These are phyloP conservation scores for Sporothrix sp. DNA, from an alignment of 2,329 filamentous ascomycete species.

Conservation along the genomic window DNA sequence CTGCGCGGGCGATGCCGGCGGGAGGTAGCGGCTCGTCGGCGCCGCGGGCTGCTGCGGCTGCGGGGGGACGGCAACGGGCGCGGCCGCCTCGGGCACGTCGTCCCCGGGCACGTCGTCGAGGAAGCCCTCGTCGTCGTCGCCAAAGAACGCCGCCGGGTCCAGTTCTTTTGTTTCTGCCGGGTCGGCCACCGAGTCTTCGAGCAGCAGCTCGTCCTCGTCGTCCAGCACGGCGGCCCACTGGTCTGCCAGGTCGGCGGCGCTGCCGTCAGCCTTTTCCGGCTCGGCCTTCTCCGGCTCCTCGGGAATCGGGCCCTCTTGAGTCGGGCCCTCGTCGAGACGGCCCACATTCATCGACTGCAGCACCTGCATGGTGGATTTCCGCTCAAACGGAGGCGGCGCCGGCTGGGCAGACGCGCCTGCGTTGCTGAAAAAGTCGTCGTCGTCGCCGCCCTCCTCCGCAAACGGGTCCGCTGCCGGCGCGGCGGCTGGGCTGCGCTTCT, in stretches of 20 bases:
- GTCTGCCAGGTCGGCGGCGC: slow-evolving; percentile 58
- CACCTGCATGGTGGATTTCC: slow-evolving; percentile 39
- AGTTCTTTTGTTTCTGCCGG: slow-evolving; percentile 34
- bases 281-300: slow-evolving; percentile 9
- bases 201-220: slow-evolving; percentile 55
- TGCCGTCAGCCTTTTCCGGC: slow-evolving; percentile 17
- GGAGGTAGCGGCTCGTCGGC: slow-evolving; percentile 14
- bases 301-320: slow-evolving; percentile 8
- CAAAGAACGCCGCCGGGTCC: slow-evolving; percentile 57
- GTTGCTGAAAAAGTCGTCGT: slow-evolving; percentile 53
- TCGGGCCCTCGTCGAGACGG: slow-evolving; percentile 8
- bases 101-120: slow-evolving; percentile 57
- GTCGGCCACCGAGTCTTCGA: slow-evolving; percentile 40
- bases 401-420: slow-evolving; percentile 27
- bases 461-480: slow-evolving; percentile 24
- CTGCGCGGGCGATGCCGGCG: slow-evolving; percentile 7
- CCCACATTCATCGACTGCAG: slow-evolving; percentile 38
- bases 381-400: slow-evolving; percentile 6
- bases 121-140: slow-evolving; percentile 79
- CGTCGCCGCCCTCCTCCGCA: slow-evolving; percentile 40
- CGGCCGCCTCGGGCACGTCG: slow-evolving; percentile 9
- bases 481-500: not conserved
- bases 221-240: slow-evolving; percentile 80
- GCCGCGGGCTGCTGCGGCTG: slow-evolving; percentile 13
- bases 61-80: slow-evolving; percentile 20